Evolutionary conservation across 441 rosid species (phyloP), one percentile per base, ranked within the genome.

Genomic region (Rhodomyrtus psidioides): DNA sequence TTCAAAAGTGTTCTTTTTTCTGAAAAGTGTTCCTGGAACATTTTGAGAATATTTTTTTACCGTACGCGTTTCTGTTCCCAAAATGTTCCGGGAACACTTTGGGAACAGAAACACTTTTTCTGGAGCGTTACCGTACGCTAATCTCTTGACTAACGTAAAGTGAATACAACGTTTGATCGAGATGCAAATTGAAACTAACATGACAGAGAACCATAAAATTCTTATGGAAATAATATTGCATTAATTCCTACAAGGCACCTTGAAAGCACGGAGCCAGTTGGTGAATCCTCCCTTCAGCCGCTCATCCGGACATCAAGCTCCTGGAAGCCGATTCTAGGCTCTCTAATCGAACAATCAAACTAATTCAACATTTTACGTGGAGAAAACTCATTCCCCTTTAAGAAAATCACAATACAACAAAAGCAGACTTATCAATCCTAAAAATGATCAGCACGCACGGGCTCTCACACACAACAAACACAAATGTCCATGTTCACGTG

Each of bases 211-310:
- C 62, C 53, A 53, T 46, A 19, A 42, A 27, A 13, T 44, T 59
- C 34, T 42, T 4, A 84, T 19, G 55, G 28, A 23, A 12, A 83
- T 44, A 19, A 62, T 10, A 59, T 82, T 15, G 44, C 24, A 62
- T 14, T 55, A 17, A 42, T 34, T 27, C 2, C 12, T 14, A 24
- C 6, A 81, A 2, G 51, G 24, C 28, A 86, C 98, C 98, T 94
- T 91, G 89, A 91, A 97, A 86, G 93, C 90, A 39, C 92, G 95
- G 57, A 96, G 92, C 99, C 98, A 97, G 82, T 97, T 97, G 99
- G 98, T 90, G 99, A 96, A 88, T 91, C 91, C 91, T 94, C 98
- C 85, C 97, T 88, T 27, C 96, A 92, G 89, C 91, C 90, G 89
- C 94, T 92, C 98, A 95, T 92, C 86, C 55, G 81, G 88, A 76